A percentile compares a stretch with the other conserved stretches of the same genome.
phyloP scores from a whole-genome alignment of 106 monocot species.

The Agapanthus africanus region DNA sequence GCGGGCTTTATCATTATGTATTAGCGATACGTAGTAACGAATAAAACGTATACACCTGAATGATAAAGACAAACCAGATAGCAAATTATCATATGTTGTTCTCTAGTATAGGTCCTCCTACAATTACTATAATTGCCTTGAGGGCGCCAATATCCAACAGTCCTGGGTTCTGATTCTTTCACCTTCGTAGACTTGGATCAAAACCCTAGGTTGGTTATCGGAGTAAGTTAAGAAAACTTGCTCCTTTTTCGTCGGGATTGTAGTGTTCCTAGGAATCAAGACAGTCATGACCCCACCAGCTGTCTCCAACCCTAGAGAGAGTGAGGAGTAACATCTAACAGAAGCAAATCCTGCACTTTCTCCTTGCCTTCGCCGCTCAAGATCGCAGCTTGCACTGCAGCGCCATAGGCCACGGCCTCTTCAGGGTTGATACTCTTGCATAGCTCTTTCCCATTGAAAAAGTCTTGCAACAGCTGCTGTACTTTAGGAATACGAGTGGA shows the following conservation, averaged over 20 bases:
- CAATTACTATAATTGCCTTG: no score
- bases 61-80: no score
- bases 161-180: slow-evolving; percentile 17
- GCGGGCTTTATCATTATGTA: no score
- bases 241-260: slow-evolving; percentile 14
- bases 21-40: no score
- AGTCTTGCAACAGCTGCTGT: slow-evolving; percentile 38
- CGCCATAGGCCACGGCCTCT: slow-evolving; percentile 11
- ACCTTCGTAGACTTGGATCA: slow-evolving; percentile 14
- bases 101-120: no score
- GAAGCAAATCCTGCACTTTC: slow-evolving; percentile 16
- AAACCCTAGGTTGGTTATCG: slow-evolving; percentile 11
- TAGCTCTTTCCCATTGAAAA: slow-evolving; percentile 14
- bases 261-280: slow-evolving; percentile 14
- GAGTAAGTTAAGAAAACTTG: slow-evolving; percentile 15
- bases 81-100: no score
- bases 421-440: slow-evolving; percentile 19
- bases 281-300: slow-evolving; percentile 17
- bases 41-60: no score
- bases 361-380: slow-evolving; percentile 10
- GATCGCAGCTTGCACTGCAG: slow-evolving; percentile 13
- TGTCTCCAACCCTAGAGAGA: slow-evolving; percentile 9
- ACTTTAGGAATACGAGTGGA: background rate
- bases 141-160: no score
- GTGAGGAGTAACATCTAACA: slow-evolving; percentile 14